Conservation (phyloP, 2,329 filamentous ascomycete genomes). For the Claviceps purpurea region DNA sequence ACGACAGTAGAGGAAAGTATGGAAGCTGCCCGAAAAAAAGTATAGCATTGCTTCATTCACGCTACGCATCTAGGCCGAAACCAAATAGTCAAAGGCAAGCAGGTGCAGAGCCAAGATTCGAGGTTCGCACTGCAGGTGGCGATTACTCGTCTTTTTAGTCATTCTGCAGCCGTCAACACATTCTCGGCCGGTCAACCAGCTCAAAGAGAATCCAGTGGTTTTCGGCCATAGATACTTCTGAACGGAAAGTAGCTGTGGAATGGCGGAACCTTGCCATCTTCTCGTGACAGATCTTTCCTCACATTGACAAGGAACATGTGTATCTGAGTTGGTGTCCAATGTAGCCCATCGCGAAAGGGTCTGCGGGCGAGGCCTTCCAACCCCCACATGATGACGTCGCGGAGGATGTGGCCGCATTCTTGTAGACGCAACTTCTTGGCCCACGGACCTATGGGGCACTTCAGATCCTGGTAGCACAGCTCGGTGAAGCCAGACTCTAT, state of each 20-base stretch:
- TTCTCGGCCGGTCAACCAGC: not conserved
- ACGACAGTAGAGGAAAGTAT: no score
- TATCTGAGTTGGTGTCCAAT: constrained; percentile 27
- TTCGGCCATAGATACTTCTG: constrained; percentile 24
- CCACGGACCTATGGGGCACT: constrained; percentile 37
- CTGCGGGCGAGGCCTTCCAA: constrained; percentile 24
- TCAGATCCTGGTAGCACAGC: constrained; percentile 27
- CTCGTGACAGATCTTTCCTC: constrained; percentile 22
- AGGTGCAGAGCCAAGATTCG: not conserved
- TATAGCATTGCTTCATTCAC: no score
- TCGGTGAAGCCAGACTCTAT: constrained; percentile 27
- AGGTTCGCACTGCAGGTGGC: not conserved
- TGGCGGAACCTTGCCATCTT: constrained; percentile 18
- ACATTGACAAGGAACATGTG: constrained; percentile 31
- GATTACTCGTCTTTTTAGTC: no score
- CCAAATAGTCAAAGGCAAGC: not conserved
- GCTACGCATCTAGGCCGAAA: not conserved
- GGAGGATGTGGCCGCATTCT: constrained; percentile 31
- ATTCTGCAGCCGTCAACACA: not conserved
- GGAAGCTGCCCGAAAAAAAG: no score
- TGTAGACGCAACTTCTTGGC: constrained; percentile 27
- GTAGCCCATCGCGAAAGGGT: constrained; percentile 25
- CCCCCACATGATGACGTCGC: constrained; percentile 28
- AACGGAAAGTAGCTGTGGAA: constrained; percentile 28
- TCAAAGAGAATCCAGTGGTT: constrained; percentile 15